A percentile compares a stretch with the other conserved stretches of the same genome.
These are phyloP conservation scores for Hymenoscyphus scutula DNA, from an alignment of 2,329 filamentous ascomycete genomes.

Conservation along the genomic window DNA sequence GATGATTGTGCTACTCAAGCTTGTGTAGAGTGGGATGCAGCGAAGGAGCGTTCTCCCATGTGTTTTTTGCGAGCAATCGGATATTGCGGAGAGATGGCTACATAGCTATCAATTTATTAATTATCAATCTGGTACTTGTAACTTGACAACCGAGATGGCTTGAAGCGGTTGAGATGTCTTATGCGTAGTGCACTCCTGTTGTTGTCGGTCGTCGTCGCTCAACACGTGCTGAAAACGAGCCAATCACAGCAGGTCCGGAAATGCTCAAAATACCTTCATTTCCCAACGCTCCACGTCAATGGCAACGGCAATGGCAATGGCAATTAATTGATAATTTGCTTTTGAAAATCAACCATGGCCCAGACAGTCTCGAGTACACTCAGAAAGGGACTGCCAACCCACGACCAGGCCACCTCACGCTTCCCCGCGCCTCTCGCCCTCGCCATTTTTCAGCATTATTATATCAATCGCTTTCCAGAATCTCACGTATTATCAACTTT, in stretches of 20 bases:
- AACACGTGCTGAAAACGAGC: neutral
- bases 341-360: too few species aligned
- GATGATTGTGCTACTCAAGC: neutral
- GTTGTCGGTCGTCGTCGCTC: neutral
- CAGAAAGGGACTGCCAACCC: too few species aligned
- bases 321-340: too few species aligned
- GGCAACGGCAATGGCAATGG: too few species aligned
- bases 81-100: neutral
- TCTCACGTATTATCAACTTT: too few species aligned
- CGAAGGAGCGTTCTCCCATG: neutral
- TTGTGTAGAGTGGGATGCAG: neutral
- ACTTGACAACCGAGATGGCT: neutral
- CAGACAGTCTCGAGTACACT: too few species aligned
- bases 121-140: neutral
- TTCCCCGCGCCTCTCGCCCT: too few species aligned
- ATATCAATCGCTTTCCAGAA: too few species aligned
- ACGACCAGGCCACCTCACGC: too few species aligned
- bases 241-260: neutral
- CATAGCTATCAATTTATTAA: neutral
- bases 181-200: neutral
- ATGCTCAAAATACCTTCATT: neutral
- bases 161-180: neutral
- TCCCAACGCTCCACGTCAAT: too few species aligned
- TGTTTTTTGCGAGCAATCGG: neutral
- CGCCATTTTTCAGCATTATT: too few species aligned